phyloP scores from a whole-genome alignment of 208 protist genomes.

The Leishmania martiniquensis region DNA sequence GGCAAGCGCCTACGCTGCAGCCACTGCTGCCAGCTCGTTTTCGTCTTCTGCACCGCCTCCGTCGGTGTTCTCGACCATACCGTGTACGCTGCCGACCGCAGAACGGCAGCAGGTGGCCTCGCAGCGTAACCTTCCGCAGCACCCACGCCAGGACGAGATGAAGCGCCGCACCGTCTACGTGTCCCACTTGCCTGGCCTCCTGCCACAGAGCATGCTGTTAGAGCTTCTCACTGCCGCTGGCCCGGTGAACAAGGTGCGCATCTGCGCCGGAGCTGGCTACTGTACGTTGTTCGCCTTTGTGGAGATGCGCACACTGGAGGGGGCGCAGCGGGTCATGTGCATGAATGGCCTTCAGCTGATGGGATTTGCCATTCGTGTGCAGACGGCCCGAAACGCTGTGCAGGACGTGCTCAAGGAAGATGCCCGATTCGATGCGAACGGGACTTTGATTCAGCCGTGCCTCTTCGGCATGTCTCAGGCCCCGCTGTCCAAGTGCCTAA shows the following conservation, averaged over 20 bases:
- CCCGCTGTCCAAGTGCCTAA: conserved; percentile 33
- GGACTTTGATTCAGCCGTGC: conserved; percentile 48
- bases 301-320: conserved; percentile 73
- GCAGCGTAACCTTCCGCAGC: conserved; percentile 8
- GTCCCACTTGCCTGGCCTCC: conserved; percentile 63
- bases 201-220: conserved; percentile 66
- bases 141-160: conserved; percentile 35
- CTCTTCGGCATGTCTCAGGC: conserved; percentile 55
- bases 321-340: conserved; percentile 46
- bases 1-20: conserved; percentile 24
- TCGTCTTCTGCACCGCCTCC: conserved; percentile 1
- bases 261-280: conserved; percentile 70
- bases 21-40: neutral
- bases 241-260: conserved; percentile 76
- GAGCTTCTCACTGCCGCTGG: conserved; percentile 59
- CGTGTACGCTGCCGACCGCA: conserved; percentile 2
- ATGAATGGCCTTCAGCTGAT: conserved; percentile 66
- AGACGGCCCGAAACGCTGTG: conserved; percentile 76
- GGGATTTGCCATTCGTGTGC: conserved; percentile 65
- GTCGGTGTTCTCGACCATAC: conserved; percentile 20
- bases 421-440: conserved; percentile 43
- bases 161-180: conserved; percentile 79
- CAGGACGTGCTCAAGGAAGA: conserved; percentile 77
- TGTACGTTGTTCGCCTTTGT: conserved; percentile 85
- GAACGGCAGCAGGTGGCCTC: neutral